phyloP scores from a whole-genome alignment of 2,329 filamentous ascomycete genomes.

The Dothideomycetidae sp. region DNA sequence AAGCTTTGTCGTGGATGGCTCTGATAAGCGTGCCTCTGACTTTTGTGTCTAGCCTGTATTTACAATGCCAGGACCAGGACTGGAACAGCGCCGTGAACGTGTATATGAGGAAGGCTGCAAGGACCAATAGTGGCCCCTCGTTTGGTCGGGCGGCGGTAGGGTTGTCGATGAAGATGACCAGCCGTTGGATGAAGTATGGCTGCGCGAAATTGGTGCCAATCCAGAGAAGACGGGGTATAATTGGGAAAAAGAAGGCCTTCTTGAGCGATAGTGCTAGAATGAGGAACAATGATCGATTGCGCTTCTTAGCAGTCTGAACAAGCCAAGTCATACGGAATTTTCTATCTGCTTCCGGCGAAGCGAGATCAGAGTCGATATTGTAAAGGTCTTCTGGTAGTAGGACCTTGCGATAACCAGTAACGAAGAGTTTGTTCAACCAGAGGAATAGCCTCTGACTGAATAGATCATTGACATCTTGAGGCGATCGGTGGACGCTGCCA shows the following conservation, averaged over 20 bases:
- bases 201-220: conserved; percentile 15
- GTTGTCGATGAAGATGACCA: conserved; percentile 15
- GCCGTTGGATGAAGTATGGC: conserved; percentile 16
- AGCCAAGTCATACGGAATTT: conserved; percentile 13
- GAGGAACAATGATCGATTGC: conserved; percentile 8
- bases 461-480: conserved; percentile 25
- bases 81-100: conserved; percentile 14
- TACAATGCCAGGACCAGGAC: conserved; percentile 16
- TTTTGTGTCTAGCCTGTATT: conserved; percentile 15
- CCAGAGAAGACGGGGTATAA: conserved; percentile 15
- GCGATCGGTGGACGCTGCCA: conserved; percentile 14
- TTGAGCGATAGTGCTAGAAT: conserved; percentile 14
- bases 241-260: conserved; percentile 14
- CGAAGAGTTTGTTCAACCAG: conserved; percentile 25
- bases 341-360: conserved; percentile 12
- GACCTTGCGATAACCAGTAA: conserved; percentile 15
- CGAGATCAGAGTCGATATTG: conserved; percentile 16
- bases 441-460: conserved; percentile 23
- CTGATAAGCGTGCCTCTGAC: conserved; percentile 16
- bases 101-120: conserved; percentile 17
- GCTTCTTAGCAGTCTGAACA: conserved; percentile 10
- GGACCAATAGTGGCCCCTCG: conserved; percentile 16
- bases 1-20: conserved; percentile 16
- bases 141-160: conserved; percentile 11
- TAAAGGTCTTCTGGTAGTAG: conserved; percentile 16